A percentile compares a stretch with the other conserved stretches of the same genome.
These are phyloP conservation scores for Handroanthus guayacan DNA, from an alignment of 257 asterid genomes.

Conservation along the genomic window DNA sequence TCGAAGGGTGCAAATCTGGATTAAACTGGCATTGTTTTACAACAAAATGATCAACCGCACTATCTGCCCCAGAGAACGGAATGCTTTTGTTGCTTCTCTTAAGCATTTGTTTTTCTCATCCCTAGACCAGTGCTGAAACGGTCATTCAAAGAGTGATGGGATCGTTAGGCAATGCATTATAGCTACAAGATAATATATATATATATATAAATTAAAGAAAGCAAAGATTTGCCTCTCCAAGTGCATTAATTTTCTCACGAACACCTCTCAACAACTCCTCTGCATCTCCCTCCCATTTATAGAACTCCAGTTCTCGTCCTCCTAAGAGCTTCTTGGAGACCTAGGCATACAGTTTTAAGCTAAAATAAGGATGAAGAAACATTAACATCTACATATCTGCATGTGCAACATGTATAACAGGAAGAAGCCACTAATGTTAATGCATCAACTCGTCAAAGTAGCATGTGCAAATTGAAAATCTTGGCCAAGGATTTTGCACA, in stretches of 20 bases:
- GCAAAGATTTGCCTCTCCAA: constrained; percentile 69
- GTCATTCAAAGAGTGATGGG: background rate
- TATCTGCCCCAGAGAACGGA: constrained; percentile 85
- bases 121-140: constrained; percentile 88
- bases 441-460: background rate
- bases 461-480: background rate
- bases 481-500: background rate
- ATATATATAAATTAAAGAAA: background rate
- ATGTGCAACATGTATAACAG: background rate
- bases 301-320: constrained; percentile 74
- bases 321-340: constrained; percentile 63
- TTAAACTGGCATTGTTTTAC: constrained; percentile 37
- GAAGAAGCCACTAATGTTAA: background rate
- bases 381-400: constrained; percentile 1
- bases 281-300: constrained; percentile 78
- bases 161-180: constrained; percentile 26
- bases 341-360: constrained; percentile 46
- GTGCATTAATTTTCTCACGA: constrained; percentile 82
- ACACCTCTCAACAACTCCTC: constrained; percentile 70
- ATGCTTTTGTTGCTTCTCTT: constrained; percentile 83
- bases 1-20: constrained; percentile 17
- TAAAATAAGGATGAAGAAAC: background rate
- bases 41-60: constrained; percentile 80
- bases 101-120: constrained; percentile 80
- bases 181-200: background rate